Base-by-base conservation (phyloP, 106 monocot species). In the Chionographis japonica region DNA sequence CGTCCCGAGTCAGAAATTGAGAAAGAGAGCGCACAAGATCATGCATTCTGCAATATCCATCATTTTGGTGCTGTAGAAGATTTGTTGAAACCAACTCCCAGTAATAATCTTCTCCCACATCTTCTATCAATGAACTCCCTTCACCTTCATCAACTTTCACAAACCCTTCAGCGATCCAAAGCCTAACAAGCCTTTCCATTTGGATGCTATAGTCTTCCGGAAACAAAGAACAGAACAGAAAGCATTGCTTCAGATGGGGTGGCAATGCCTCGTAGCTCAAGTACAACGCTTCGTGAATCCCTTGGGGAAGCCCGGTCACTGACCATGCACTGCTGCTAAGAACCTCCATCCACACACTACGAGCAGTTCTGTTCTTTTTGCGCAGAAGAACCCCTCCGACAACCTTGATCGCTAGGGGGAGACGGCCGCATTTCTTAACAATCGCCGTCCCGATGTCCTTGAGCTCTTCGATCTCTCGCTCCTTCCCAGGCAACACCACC, bases 91-190 rank as follows among this genome's bases (percentile, higher is more conserved):
- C 37, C 11, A 85, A 39, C 66, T 85, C 81, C 56, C n/a, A 43
- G 66, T 71, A 78, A 40, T 70, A 78, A 2, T 78, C 78, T 37
- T 82, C 78, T 12, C 69, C 81, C 4, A 75, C 14, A 46, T 86
- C 78, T 62, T 86, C 81, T 12, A 78, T 13, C 0, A 52, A 20
- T 5, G 9, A 27, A 27, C 27, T 27, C 27, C 27, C 27, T 27
- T 27, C 12, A n/a, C 12, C 40, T 15, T 46, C 77, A 16, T 62
- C 56, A 12, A 43, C 4, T n/a, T n/a, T 61, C 6, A 86, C 57
- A 36, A 80, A 65, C 0, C 82, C 86, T 56, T 86, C 86, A 4
- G 78, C 81, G 4, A 86, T 75, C 86, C 86, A 86, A 67, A 63
- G 65, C 3, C 58, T 74, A 1, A 72, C 60, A n/a, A 78, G 68